These are phyloP conservation scores for Malassezia nana DNA, from an alignment of 1,284 basidiomycete genomes.

Conservation along the genomic window DNA sequence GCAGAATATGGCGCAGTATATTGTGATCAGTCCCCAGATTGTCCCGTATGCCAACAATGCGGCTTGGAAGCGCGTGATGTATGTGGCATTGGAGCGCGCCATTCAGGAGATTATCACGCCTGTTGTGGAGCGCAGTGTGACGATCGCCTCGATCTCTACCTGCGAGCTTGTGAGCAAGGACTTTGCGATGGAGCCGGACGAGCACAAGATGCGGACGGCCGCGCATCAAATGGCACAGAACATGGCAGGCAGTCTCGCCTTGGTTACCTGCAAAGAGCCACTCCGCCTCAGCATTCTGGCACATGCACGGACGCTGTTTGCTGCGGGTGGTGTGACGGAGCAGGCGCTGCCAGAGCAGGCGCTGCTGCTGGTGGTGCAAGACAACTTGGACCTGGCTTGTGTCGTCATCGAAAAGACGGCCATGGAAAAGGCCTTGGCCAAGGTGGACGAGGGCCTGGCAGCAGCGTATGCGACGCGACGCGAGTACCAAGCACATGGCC, in stretches of 20 bases:
- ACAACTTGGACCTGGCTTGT: conserved; percentile 90
- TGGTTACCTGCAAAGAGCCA: conserved; percentile 98
- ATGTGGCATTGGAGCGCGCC: conserved; percentile 82
- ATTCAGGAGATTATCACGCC: conserved; percentile 96
- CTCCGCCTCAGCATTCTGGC: conserved; percentile 82
- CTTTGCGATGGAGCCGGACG: conserved; percentile 86
- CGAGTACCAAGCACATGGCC: conserved; percentile 70
- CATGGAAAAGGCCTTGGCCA: conserved; percentile 89
- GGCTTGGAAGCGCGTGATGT: conserved; percentile 79
- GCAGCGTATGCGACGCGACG: conserved; percentile 66
- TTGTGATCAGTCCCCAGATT: conserved; percentile 63
- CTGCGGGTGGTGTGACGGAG: conserved; percentile 56
- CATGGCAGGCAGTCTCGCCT: conserved; percentile 85
- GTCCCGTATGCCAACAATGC: conserved; percentile 64
- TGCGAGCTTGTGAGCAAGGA: conserved; percentile 92
- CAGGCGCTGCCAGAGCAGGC: conserved; percentile 53
- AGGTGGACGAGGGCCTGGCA: conserved; percentile 83
- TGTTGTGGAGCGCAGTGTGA: conserved; percentile 96
- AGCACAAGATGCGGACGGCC: conserved; percentile 78
- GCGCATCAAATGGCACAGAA: conserved; percentile 95
- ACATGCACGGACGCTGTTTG: conserved; percentile 62
- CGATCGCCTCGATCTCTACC: conserved; percentile 95
- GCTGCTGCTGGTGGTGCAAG: conserved; percentile 71
- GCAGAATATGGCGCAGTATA: conserved; percentile 60
- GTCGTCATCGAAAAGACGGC: conserved; percentile 92